Percentiles rank a stretch among this genome's conserved stretches.
Conservation (phyloP, 176 grass and related monocot genomes). For the Avena sativa region DNA sequence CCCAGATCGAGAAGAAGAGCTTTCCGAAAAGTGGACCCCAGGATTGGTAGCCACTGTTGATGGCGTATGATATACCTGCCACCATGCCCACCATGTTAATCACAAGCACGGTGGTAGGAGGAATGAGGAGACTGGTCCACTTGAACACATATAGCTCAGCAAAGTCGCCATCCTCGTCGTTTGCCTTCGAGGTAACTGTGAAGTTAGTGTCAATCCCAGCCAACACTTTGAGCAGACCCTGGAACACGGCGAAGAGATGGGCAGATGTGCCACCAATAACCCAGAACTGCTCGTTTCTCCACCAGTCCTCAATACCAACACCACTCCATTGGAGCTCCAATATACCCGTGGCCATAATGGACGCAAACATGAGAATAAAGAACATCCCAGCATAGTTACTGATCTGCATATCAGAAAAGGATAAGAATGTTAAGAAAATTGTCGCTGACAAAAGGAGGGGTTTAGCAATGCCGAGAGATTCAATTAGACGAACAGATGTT, state of each 20-base stretch:
- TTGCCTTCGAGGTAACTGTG: constrained; percentile 94
- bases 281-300: constrained; percentile 97
- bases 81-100: constrained; percentile 95
- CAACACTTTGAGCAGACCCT: constrained; percentile 88
- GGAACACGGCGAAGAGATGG: constrained; percentile 89
- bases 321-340: constrained; percentile 94
- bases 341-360: constrained; percentile 84
- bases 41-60: constrained; percentile 95
- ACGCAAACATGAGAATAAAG: constrained; percentile 88
- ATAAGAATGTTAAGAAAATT: constrained; percentile 33
- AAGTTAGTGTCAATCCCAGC: constrained; percentile 94
- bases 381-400: constrained; percentile 93
- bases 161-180: constrained; percentile 89
- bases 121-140: constrained; percentile 90
- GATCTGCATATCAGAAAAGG: constrained; percentile 61
- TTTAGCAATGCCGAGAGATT: neutral
- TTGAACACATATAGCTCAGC: constrained; percentile 94
- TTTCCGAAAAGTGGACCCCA: constrained; percentile 93
- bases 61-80: constrained; percentile 86
- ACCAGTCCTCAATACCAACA: constrained; percentile 93
- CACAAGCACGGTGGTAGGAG: constrained; percentile 84
- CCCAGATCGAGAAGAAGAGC: constrained; percentile 97
- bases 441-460: neutral
- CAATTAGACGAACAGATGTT: neutral
- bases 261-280: constrained; percentile 96